Evolutionary conservation across 23 red algal species (phyloP), one percentile per base, ranked within the genome.

Genomic region (Agarophyton chilense): DNA sequence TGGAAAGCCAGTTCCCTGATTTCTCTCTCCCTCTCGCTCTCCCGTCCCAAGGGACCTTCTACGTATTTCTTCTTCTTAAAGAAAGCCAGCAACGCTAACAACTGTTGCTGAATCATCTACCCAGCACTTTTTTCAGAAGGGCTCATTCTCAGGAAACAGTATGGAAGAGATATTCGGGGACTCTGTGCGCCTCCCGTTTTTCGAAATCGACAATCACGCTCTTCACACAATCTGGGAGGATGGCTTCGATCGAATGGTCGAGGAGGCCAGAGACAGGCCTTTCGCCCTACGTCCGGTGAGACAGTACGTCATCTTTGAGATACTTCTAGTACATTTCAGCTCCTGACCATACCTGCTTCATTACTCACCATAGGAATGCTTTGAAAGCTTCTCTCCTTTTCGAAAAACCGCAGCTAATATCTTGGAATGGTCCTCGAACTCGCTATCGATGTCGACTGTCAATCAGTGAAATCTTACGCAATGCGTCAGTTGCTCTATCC

Each of bases 331-430:
- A 12, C 32, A 16, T n/a, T 35, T 9, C 16, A 36, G 31, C 17
- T 29, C 1, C 60, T 65, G 35, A 65, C 60, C 26, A 25, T 18
- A 8, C 17, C 0, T 8, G 9, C 31, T 36, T 47, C 41, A 2
- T 24, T 74, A 9, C 43, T 11, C 16, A 0, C 38, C 21, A 47
- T 7, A 74, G 68, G 29, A 74, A 74, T 18, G 68, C 68, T 10
- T 26, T 74, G 21, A 74, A 74, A 31, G 40, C 68, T 24, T 74
- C 68, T 0, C 47, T 74, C 47, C 43, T 74, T 21, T 49, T 74
- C 68, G 19, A 46, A 28, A 74, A 74, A 74, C 68, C 1, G 21
- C 68, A 49, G 24, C 7, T 46, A 1, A 7, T 46, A 1, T 25
- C 40, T 5, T 46, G 9, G 47, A 47, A 49, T 21, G 2, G 4